A percentile compares a stretch with the other conserved stretches of the same genome.
phyloP scores from a whole-genome alignment of 2,329 filamentous ascomycete species.

The Cladorrhinum sp. region DNA sequence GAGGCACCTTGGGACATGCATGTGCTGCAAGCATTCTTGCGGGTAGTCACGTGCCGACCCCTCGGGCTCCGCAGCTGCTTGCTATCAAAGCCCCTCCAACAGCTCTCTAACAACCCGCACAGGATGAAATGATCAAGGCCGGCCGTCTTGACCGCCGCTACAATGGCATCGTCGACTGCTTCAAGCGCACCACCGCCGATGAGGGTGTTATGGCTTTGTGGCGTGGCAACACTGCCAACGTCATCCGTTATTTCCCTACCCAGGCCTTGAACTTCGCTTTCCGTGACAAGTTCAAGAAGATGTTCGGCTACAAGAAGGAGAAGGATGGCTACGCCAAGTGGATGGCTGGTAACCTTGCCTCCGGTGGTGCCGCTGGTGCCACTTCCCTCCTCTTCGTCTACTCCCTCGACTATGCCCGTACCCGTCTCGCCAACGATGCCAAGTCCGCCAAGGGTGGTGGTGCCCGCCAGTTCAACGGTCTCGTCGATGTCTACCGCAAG shows the following conservation, averaged over 20 bases:
- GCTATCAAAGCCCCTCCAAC: background rate
- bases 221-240: slow-evolving; percentile 99
- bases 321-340: slow-evolving; percentile 97
- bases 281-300: slow-evolving; percentile 99
- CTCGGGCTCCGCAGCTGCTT: background rate
- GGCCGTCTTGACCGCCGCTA: slow-evolving; percentile 99
- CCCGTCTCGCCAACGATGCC: slow-evolving; percentile 99
- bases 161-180: slow-evolving; percentile 90
- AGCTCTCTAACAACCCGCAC: slow-evolving; percentile 33
- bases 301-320: slow-evolving; percentile 99
- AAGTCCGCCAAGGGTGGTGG: slow-evolving; percentile 97
- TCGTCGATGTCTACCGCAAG: slow-evolving; percentile 99
- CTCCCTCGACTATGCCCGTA: slow-evolving; percentile 99
- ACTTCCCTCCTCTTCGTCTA: slow-evolving; percentile 99
- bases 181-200: slow-evolving; percentile 81
- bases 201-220: slow-evolving; percentile 96
- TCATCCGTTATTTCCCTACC: slow-evolving; percentile 99
- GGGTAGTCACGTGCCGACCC: slow-evolving; percentile 25
- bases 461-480: slow-evolving; percentile 99
- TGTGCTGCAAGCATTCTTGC: background rate
- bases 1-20: slow-evolving; percentile 9
- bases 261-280: slow-evolving; percentile 99
- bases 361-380: slow-evolving; percentile 99
- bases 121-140: slow-evolving; percentile 99
- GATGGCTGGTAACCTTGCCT: slow-evolving; percentile 99